These are phyloP conservation scores for Aspergillus pseudonomiae DNA, from an alignment of 2,329 filamentous ascomycete genomes.

Conservation along the genomic window DNA sequence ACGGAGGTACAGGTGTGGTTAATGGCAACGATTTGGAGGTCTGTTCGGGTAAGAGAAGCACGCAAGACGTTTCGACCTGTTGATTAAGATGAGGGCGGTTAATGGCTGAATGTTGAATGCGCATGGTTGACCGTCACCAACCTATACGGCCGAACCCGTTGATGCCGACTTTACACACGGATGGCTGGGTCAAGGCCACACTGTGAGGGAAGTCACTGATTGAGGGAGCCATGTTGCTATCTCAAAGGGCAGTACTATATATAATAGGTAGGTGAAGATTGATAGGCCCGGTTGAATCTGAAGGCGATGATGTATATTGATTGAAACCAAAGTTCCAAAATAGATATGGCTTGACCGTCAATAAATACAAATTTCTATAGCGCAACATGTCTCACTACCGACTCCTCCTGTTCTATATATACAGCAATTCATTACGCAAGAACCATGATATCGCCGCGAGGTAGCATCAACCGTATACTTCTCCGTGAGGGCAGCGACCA, in stretches of 20 bases:
- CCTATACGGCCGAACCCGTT: conserved; percentile 96
- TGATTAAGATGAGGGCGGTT: not conserved
- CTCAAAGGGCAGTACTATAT: no score
- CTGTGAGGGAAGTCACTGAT: conserved; percentile 14
- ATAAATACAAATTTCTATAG: not conserved
- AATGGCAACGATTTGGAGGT: conserved; percentile 32
- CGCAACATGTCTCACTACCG: not conserved
- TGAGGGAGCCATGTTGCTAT: not conserved
- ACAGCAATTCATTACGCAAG: not conserved
- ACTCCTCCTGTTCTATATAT: not conserved
- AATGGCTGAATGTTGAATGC: not conserved
- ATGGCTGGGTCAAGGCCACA: conserved; percentile 11
- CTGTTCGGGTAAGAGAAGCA: conserved; percentile 19
- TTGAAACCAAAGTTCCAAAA: not conserved
- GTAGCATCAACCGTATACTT: not conserved
- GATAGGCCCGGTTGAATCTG: not conserved
- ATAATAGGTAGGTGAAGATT: not conserved
- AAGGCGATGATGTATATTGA: not conserved
- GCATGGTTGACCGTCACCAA: conserved; percentile 8
- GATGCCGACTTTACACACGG: conserved; percentile 73
- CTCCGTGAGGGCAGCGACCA: not conserved
- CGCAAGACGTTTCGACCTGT: not conserved
- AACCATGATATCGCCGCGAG: not conserved
- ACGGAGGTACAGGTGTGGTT: conserved; percentile 34
- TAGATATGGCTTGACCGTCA: no score